Conservation (phyloP, 2,329 filamentous ascomycete species). For the Diaporthe citri region DNA sequence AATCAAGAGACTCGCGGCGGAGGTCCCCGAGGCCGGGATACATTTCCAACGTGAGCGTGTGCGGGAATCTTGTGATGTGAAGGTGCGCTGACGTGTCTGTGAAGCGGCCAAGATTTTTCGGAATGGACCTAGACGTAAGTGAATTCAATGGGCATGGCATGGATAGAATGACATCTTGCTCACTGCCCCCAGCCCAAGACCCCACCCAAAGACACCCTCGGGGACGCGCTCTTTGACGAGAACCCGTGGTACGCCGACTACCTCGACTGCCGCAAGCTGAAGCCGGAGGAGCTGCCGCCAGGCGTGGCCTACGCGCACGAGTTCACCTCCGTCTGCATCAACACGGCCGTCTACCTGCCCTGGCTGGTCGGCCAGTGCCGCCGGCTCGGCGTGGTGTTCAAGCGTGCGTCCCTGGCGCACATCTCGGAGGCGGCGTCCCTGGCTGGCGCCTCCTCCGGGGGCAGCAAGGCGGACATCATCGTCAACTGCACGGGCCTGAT, state of each 20-base stretch:
- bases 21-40: slow-evolving; percentile 82
- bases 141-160: not conserved
- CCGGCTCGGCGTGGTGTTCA: slow-evolving; percentile 77
- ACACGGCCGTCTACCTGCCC: slow-evolving; percentile 87
- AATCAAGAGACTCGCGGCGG: slow-evolving; percentile 69
- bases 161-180: not conserved
- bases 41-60: slow-evolving; percentile 75
- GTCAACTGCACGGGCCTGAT: slow-evolving; percentile 89
- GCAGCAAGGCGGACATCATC: slow-evolving; percentile 72
- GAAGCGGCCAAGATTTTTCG: slow-evolving; percentile 63
- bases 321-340: slow-evolving; percentile 92
- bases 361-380: slow-evolving; percentile 87
- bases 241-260: slow-evolving; percentile 81
- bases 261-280: slow-evolving; percentile 77
- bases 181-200: not conserved
- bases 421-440: slow-evolving; percentile 76
- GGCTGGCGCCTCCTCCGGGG: slow-evolving; percentile 68
- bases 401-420: slow-evolving; percentile 74
- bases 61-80: not conserved
- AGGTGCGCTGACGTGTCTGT: not conserved
- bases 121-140: slow-evolving; percentile 65
- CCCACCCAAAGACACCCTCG: slow-evolving; percentile 59
- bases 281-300: slow-evolving; percentile 67
- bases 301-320: slow-evolving; percentile 79
- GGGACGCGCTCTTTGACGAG: slow-evolving; percentile 72